A percentile compares a stretch with the other conserved stretches of the same genome.
Conservation (phyloP, 1,284 basidiomycete genomes). For the Salmacisia buchloeana region DNA sequence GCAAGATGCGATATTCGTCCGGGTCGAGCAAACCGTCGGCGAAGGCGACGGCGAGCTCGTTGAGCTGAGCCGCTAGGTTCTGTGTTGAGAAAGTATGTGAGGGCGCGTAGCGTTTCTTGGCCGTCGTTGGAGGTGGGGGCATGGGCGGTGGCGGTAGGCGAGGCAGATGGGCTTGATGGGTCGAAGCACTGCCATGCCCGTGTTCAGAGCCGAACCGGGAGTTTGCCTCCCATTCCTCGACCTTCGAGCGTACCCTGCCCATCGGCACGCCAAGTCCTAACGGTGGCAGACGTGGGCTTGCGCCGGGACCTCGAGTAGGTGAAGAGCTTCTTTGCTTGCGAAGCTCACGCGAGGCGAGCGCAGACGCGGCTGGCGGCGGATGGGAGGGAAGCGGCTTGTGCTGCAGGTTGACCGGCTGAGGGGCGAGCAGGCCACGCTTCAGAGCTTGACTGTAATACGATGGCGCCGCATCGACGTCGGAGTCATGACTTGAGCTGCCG, state of each 20-base stretch:
- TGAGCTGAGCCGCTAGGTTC: conserved; percentile 26
- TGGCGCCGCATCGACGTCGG: background rate
- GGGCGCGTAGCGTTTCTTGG: too few species aligned
- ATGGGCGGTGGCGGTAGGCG: background rate
- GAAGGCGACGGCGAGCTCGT: conserved; percentile 40
- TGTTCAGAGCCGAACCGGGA: background rate
- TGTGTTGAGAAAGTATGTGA: too few species aligned
- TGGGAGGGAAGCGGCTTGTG: background rate
- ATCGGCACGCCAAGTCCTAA: background rate
- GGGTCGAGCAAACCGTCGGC: conserved; percentile 36
- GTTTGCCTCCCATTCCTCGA: background rate
- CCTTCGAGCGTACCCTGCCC: background rate
- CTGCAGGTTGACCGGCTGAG: background rate
- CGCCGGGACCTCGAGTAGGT: background rate
- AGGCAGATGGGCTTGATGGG: background rate
- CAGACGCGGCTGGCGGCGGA: background rate
- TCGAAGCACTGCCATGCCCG: background rate
- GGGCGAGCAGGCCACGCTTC: background rate
- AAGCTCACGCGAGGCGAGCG: background rate
- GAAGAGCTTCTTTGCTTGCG: background rate
- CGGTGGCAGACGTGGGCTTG: too few species aligned
- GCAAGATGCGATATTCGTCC: conserved; percentile 34
- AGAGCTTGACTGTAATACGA: background rate
- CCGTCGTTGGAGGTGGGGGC: background rate
- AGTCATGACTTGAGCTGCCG: too few species aligned